Evolutionary conservation across 345 rosid species (phyloP).

Genomic region (Dimocarpus longan): DNA sequence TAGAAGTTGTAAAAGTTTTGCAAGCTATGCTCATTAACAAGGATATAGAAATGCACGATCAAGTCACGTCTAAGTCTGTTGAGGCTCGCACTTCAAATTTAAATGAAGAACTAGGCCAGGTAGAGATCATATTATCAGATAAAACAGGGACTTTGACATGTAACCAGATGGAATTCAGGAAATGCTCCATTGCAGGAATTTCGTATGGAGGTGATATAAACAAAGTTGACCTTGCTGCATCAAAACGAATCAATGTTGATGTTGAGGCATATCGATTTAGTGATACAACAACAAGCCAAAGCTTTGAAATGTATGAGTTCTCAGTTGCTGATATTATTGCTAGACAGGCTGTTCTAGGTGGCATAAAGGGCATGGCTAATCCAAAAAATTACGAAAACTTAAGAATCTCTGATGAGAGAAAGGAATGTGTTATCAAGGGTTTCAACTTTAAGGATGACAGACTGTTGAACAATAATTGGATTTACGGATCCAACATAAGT

Average conservation of each 20-base stretch:
- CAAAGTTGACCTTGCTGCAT: conserved; percentile 69
- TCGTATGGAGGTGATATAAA: conserved; percentile 59
- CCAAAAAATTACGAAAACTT: conserved; percentile 7
- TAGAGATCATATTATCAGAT: conserved; percentile 70
- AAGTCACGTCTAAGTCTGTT: conserved; percentile 54
- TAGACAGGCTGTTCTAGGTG: conserved; percentile 12
- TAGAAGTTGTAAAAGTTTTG: conserved; percentile 70
- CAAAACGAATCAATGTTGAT: conserved; percentile 53
- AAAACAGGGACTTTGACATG: conserved; percentile 90
- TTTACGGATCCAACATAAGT: conserved; percentile 37
- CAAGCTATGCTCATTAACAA: conserved; percentile 72
- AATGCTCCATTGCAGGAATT: conserved; percentile 78
- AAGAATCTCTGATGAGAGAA: conserved; percentile 8
- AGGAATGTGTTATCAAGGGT: conserved; percentile 46
- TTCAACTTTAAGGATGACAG: conserved; percentile 70
- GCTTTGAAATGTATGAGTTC: conserved; percentile 31
- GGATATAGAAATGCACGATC: conserved; percentile 68
- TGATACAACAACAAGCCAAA: conserved; percentile 22
- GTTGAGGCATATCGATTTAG: conserved; percentile 37
- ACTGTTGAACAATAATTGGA: conserved; percentile 61
- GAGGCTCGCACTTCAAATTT: conserved; percentile 73
- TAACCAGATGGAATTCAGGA: conserved; percentile 80
- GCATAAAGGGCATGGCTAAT: conserved; percentile 5
- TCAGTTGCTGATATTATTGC: conserved; percentile 20
- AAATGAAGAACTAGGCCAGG: conserved; percentile 85